Evolutionary conservation across 192 early-diverging fungal genomes (phyloP), one percentile per base, ranked within the genome.

Genomic region (Backusella circina): DNA sequence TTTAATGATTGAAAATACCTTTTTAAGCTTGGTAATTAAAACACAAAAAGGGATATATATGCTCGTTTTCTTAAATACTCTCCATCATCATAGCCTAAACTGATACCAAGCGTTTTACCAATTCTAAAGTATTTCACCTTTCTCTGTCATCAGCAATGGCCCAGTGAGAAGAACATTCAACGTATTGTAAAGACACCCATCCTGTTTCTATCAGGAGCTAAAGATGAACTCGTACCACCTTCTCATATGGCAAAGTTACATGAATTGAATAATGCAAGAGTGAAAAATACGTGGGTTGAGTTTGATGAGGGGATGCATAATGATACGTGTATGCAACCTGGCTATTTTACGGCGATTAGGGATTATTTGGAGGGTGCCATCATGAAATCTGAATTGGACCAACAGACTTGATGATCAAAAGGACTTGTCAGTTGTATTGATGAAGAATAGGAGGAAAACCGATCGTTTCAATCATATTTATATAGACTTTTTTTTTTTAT

Each of bases 1-100:
- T 30, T 72, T 98, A 12, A 91, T 99, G 47, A 78, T 99, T 32
- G 97, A 99, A 80, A 99, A 99, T 86, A 98, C 96, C 0, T 99
- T 99, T 81, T 75, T 94, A 65, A 94, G 90, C 28, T 79, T 99
- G 76, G 92, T 92, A 90, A 82, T 78, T 72, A 7, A 16, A 15
- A 5, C 16, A n/a, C 28, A 9, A 12, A 51, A 3, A 65, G 15
- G 39, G 3, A 33, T 2, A 67, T 26, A 26, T 1, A 67, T 15
- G 23, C 3, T 9, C 2, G n/a, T 30, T 12, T 44, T 38, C 23
- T 16, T 39, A 39, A 38, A 64, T 57, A 65, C 33, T 44, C 23
- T 30, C 51, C 64, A 64, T 32, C 2, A 28, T 31, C 1, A 57
- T 73, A 94, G 93, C 94, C 91, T 41, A 93, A 93, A 80, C 80